phyloP scores from a whole-genome alignment of 1,284 basidiomycete genomes.

The Neolentinus lepideus region DNA sequence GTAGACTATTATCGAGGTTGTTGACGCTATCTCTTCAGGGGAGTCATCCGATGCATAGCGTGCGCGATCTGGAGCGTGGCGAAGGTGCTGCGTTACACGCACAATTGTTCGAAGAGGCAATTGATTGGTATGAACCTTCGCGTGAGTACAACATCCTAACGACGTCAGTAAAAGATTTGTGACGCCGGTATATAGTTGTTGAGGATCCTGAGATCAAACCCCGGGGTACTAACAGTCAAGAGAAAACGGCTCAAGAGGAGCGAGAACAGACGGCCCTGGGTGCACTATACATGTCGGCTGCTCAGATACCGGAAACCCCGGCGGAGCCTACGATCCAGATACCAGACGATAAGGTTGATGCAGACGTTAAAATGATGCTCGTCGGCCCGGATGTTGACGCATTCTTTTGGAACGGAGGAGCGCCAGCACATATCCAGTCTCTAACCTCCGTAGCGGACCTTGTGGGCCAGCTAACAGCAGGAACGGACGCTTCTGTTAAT shows the following conservation, averaged over 20 bases:
- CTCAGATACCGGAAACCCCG: conserved; percentile 71
- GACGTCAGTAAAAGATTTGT: conserved; percentile 10
- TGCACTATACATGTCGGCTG: conserved; percentile 60
- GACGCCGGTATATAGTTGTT: conserved; percentile 35
- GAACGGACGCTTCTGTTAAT: conserved; percentile 10
- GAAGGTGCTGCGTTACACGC: conserved; percentile 78
- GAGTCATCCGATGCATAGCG: conserved; percentile 53
- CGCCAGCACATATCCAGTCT: conserved; percentile 23
- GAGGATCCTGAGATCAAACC: conserved; percentile 49
- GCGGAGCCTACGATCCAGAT: conserved; percentile 55
- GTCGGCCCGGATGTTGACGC: conserved; percentile 60
- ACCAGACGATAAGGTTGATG: conserved; percentile 62
- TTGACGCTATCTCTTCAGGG: conserved; percentile 49
- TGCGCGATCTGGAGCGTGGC: conserved; percentile 77
- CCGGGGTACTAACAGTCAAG: conserved; percentile 59
- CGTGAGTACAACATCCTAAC: conserved; percentile 56
- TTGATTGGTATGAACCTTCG: conserved; percentile 75
- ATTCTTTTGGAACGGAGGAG: conserved; percentile 49
- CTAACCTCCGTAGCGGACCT: conserved; percentile 57
- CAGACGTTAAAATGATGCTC: conserved; percentile 54
- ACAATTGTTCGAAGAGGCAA: conserved; percentile 72
- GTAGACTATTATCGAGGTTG: conserved; percentile 45
- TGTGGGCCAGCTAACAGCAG: conserved; percentile 52
- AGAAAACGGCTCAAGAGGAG: conserved; percentile 61
- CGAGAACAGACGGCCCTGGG: conserved; percentile 71